Evolutionary conservation across 1,284 basidiomycete genomes (phyloP), one percentile per base, ranked within the genome.

Genomic region (Cryptococcus wingfieldii): DNA sequence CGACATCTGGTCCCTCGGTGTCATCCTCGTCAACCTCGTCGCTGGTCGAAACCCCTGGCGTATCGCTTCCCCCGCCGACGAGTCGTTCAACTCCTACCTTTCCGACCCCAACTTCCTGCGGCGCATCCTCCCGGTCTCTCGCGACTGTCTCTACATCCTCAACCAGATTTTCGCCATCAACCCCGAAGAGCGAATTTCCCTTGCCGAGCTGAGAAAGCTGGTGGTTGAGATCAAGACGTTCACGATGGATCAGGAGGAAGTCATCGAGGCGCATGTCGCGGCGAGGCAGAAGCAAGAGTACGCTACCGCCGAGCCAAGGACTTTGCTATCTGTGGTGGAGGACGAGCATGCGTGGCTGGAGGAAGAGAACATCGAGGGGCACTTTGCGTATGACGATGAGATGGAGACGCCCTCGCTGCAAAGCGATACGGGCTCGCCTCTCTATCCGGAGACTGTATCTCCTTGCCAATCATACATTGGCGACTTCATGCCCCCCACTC

Each of bases 1-100:
- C 69, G 94, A 98, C 69, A 83, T 97, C 58, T 98, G 95, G 95
- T 86, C 93, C 3, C 80, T 97, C 55, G 95, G 95, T 44, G 93
- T 98, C 68, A 82, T 83, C 62, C 86, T 99, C 47, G 86, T 98
- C 74, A 96, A 94, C 77, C 83, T 97, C 76, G 85, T 91, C 47
- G 88, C 87, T 56, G 88, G 89, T 18, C 84, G 88, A 44, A 90
- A 89, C 72, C 93, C 91, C 5, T 97, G 94, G 94, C 83, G 84
- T 60, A 81, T 83, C 64, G 91, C 94, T 4, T 83, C 80, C 47
- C 76, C 81, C 5, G 78, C 80, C 47, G 91, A 96, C 75, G 82
- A 84, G 52, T 86, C 84, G 42, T 95, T 89, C 79, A 72, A 79
- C 19, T 82, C 84, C 1, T 92, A 82, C 77, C 75, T 89, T 50